Base-by-base conservation (phyloP, 768 basidiomycete genomes). In the Candolleomyces aberdarensis region DNA sequence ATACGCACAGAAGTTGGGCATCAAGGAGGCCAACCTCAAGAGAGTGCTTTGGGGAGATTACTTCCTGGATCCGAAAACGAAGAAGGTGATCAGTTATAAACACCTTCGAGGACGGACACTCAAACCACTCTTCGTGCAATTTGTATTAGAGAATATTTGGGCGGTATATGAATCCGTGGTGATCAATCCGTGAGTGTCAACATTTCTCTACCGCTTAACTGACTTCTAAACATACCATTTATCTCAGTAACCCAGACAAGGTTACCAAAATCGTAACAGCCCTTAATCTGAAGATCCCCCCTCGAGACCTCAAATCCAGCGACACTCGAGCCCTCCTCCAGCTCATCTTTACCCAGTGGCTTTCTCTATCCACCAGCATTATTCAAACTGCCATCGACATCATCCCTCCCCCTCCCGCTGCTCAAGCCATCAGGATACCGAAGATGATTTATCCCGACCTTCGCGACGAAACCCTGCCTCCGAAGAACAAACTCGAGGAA, bases 121-220 rank as follows among this genome's bases (percentile, higher is more conserved):
- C 71, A 98, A 98, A 76, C 93, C 96, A 11, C 81, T 98, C 26
- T 98, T 98, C 69, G 97, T 98, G 13, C 96, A 98, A 75, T 96
- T 98, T 66, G 89, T 99, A 13, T 75, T 99, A 64, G 97, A 98
- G 57, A 98, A 98, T 71, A 82, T 99, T 26, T 99, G 96, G 96
- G 90, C 92, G 15, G 91, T 97, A 11, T 99, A 98, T 70, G 94
- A 97, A 67, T 92, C 91, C 15, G 88, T 95, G 14, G 75, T 92
- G 44, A 73, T 92, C 14, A 92, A 96, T 65, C 92, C 94, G 96
- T 98, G 69, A 70, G 96, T 86, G 14, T 46, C 26, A 60, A 56
- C 56, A 49, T 48, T 48, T 43, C 41, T 19, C 41, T 22, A 58
- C 26, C 31, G 41, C 26, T 13, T 50, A 7, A 63, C 3, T 44